phyloP scores from a whole-genome alignment of 371 early-diverging fungal genomes.

The Rhizopus arrhizus region DNA sequence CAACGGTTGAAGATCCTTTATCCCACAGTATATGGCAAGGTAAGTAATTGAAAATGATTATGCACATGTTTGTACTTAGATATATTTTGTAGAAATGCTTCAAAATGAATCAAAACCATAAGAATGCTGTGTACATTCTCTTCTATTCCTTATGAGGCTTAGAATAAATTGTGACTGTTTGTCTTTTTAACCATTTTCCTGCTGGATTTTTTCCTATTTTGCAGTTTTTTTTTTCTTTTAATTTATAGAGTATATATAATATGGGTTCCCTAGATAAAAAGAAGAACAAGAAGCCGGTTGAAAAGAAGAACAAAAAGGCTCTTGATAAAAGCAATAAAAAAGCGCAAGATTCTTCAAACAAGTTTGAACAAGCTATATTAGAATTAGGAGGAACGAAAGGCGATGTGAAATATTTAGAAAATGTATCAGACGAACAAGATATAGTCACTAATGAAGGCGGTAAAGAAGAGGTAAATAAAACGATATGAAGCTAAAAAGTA shows the following conservation, averaged over 20 bases:
- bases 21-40: slow-evolving; percentile 32
- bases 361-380: slow-evolving; percentile 35
- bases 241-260: background rate
- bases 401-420: slow-evolving; percentile 40
- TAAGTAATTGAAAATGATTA: background rate
- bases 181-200: slow-evolving; percentile 2
- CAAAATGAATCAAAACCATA: slow-evolving; percentile 9
- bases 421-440: slow-evolving; percentile 35
- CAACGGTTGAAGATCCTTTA: slow-evolving; percentile 15
- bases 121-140: background rate
- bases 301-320: slow-evolving; percentile 12
- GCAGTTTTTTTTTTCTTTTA: background rate
- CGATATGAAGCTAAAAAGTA: background rate
- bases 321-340: slow-evolving; percentile 6
- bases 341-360: slow-evolving; percentile 11
- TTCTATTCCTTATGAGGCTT: slow-evolving; percentile 2
- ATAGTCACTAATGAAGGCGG: slow-evolving; percentile 20
- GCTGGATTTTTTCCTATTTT: slow-evolving; percentile 5
- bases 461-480: slow-evolving; percentile 18
- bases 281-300: slow-evolving; percentile 17
- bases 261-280: slow-evolving; percentile 18
- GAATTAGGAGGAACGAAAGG: slow-evolving; percentile 47
- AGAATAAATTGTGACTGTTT: slow-evolving; percentile 5
- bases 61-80: background rate
- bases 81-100: slow-evolving; percentile 23